Percentiles rank a stretch among this genome's conserved stretches.
phyloP scores from a whole-genome alignment of 129 eudicot genomes.

The Chrysanthemum makinoi region DNA sequence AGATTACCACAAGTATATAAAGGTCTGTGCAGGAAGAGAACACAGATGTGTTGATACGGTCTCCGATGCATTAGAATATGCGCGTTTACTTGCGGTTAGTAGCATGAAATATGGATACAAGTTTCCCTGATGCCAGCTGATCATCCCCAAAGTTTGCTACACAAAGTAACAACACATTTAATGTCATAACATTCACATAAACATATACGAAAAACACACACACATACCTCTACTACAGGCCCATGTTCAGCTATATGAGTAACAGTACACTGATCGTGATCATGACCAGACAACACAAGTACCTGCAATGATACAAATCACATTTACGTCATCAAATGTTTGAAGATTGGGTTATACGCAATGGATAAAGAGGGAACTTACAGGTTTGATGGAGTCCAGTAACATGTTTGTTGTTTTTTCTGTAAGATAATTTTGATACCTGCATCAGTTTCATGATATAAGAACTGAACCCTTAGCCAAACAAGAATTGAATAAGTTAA shows the following conservation, averaged over 20 bases:
- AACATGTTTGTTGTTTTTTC: constrained; percentile 52
- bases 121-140: constrained; percentile 99
- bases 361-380: constrained; percentile 39
- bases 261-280: constrained; percentile 94
- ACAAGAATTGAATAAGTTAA: constrained; percentile 1
- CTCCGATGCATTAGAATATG: constrained; percentile 40
- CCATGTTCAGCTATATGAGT: constrained; percentile 60
- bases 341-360: constrained; percentile 8
- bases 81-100: constrained; percentile 57
- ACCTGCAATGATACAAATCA: constrained; percentile 44
- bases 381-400: constrained; percentile 71
- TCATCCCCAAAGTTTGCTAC: constrained; percentile 94
- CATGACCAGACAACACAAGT: constrained; percentile 90
- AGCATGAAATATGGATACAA: constrained; percentile 88
- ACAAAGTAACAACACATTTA: constrained; percentile 14
- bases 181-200: constrained; percentile 6
- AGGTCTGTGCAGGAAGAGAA: constrained; percentile 75
- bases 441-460: constrained; percentile 33
- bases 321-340: constrained; percentile 3
- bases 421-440: constrained; percentile 87
- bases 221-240: constrained; percentile 73
- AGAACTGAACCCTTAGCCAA: constrained; percentile 1
- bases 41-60: constrained; percentile 56
- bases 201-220: neutral
- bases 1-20: constrained; percentile 79